Conservation (phyloP, 768 basidiomycete species). For the Astraeus odoratus region DNA sequence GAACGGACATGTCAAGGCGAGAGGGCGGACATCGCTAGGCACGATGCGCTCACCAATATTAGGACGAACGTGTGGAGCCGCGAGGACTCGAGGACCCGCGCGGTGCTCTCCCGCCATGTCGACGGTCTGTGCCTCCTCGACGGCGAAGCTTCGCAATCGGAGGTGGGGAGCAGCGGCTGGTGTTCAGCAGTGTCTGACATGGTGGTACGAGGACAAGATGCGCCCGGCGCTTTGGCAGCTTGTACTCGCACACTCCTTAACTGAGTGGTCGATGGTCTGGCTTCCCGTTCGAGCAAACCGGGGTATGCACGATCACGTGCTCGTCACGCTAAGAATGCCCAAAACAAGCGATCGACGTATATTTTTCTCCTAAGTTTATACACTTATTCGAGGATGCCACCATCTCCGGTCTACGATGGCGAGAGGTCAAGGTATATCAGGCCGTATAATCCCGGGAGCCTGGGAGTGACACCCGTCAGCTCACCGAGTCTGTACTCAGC, state of each 20-base stretch:
- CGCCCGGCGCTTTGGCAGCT: constrained; percentile 2
- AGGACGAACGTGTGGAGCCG: constrained; percentile 53
- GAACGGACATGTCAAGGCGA: constrained; percentile 13
- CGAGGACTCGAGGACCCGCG: constrained; percentile 44
- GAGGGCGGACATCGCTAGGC: too few species aligned
- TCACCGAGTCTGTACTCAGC: too few species aligned
- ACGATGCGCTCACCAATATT: constrained; percentile 49
- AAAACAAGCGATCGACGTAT: not conserved
- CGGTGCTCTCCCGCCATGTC: constrained; percentile 31
- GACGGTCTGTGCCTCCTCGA: constrained; percentile 2
- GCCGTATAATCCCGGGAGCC: too few species aligned
- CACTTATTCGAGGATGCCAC: too few species aligned
- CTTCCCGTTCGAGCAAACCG: not conserved
- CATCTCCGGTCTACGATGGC: too few species aligned
- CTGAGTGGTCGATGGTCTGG: not conserved
- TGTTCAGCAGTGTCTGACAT: constrained; percentile 38
- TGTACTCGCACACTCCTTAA: not conserved
- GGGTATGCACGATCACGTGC: constrained; percentile 21
- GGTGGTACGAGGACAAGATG: constrained; percentile 18
- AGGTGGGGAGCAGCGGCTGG: constrained; percentile 38
- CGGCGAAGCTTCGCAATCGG: constrained; percentile 11
- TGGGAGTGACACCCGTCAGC: too few species aligned
- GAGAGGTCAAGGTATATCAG: too few species aligned
- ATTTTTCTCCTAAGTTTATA: too few species aligned
- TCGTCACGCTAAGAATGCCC: not conserved